Conservation (phyloP, 768 basidiomycete genomes). For the Leccinum olivaceopallidum region DNA sequence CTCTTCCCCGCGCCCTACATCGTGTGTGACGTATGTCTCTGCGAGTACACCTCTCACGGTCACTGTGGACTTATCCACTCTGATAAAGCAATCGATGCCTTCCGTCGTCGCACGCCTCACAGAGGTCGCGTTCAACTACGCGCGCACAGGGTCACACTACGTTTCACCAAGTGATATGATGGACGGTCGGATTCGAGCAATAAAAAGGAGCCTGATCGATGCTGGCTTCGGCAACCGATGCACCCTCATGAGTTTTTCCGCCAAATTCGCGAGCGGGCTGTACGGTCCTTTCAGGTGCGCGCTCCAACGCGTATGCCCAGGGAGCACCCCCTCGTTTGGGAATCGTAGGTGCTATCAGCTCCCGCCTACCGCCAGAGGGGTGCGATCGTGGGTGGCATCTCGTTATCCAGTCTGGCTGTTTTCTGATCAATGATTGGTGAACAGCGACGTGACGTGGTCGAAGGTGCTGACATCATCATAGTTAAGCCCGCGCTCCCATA, state of each 20-base stretch:
- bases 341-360: conserved; percentile 98
- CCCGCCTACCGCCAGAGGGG: conserved; percentile 83
- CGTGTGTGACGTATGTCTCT: conserved; percentile 86
- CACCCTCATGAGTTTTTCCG: conserved; percentile 65
- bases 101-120: no score
- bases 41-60: conserved; percentile 98
- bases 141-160: conserved; percentile 51
- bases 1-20: conserved; percentile 62
- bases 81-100: conserved; percentile 76
- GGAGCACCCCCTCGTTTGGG: conserved; percentile 80
- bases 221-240: conserved; percentile 84
- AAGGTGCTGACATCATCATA: conserved; percentile 99
- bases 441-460: conserved; percentile 81
- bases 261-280: conserved; percentile 52
- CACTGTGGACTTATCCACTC: conserved; percentile 84
- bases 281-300: conserved; percentile 93
- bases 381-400: conserved; percentile 72
- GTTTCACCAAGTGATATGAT: conserved; percentile 89
- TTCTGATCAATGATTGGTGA: conserved; percentile 4
- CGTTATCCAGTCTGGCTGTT: not conserved
- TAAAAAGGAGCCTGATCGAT: conserved; percentile 85
- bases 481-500: conserved; percentile 97
- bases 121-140: conserved; percentile 63
- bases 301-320: no score
- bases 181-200: conserved; percentile 91